A percentile compares a stretch with the other conserved stretches of the same genome.
These are phyloP conservation scores for Hanseniaspora sp. DNA, from an alignment of 1,139 yeast species.

Conservation along the genomic window DNA sequence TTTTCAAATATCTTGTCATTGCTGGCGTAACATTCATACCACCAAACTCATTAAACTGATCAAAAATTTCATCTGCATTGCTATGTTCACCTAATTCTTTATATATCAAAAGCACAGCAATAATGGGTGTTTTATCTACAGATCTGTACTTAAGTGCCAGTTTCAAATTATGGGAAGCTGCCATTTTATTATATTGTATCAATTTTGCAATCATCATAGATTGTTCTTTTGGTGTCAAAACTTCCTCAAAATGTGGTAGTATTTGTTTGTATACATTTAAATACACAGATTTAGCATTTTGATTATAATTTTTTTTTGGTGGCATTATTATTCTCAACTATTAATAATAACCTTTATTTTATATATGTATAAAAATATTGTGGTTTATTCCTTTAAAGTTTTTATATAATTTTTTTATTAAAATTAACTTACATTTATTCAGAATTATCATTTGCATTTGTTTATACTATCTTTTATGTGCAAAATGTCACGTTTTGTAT, in stretches of 20 bases:
- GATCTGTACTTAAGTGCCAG: conserved; percentile 3
- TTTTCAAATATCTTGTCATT: conserved; percentile 1
- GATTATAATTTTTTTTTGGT: background rate
- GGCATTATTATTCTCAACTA: too few relatives aligned
- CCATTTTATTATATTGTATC: conserved; percentile 1
- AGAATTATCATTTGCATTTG: too few relatives aligned
- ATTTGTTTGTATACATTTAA: background rate
- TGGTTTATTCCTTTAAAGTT: conserved; percentile 1
- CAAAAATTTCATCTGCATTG: background rate
- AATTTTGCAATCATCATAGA: background rate
- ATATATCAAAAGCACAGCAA: background rate
- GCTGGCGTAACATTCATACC: background rate
- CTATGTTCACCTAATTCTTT: background rate
- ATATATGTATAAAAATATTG: background rate
- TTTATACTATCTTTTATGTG: too few relatives aligned
- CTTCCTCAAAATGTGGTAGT: conserved; percentile 7
- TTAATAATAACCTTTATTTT: too few relatives aligned
- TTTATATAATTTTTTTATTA: background rate
- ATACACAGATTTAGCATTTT: background rate
- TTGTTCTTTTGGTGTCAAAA: background rate
- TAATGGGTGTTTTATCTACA: conserved; percentile 4
- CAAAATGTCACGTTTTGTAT: background rate
- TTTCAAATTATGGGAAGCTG: background rate
- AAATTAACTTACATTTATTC: too few relatives aligned
- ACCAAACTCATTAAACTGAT: background rate